Base-by-base conservation (phyloP, 345 rosid genomes). In the Dipteronia sinensis region DNA sequence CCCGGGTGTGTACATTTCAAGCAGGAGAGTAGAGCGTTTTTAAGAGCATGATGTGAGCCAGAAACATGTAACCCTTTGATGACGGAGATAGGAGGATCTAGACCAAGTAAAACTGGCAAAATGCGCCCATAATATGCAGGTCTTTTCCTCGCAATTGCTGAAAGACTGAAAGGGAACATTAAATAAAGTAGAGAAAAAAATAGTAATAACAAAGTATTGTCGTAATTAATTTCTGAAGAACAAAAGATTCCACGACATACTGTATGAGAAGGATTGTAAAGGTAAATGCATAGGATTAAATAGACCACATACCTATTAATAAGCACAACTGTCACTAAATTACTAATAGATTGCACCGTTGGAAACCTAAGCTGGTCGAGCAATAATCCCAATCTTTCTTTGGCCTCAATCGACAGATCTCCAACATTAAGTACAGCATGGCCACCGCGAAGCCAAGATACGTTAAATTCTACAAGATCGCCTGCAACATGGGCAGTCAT, bases 291-390 rank as follows among this genome's bases (percentile, higher is more conserved):
- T 49, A 73, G 31, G 23, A 69, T 77, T 20, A 56, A 12, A 79
- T 20, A 76, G 62, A 63, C 3, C 65, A 70, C 86, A 68, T 74
- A 91, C 97, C 93, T 88, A 72, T 89, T 91, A 83, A 94, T 86
- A 76, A 91, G 92, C 86, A 94, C 95, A 62, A 92, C 77, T 76
- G 89, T 83, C 29, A 87, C 89, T 51, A 89, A 81, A 80, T 87
- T 88, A 80, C 91, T 87, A 65, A 92, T 89, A 80, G 95, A 89
- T 76, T 87, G 94, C 69, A 93, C 95, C 29, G 90, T 84, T 44
- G 98, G 99, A 66, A 78, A 83, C 83, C 99, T 88, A 78, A 96
- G 97, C 86, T 89, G 98, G 88, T 96, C 99, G 80, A 96, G 97
- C 92, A 96, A 82, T 75, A 84, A 87, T 77, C 85, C 92, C 88